phyloP scores from a whole-genome alignment of 2,329 filamentous ascomycete species.

The Malbranchea cinnamomea region DNA sequence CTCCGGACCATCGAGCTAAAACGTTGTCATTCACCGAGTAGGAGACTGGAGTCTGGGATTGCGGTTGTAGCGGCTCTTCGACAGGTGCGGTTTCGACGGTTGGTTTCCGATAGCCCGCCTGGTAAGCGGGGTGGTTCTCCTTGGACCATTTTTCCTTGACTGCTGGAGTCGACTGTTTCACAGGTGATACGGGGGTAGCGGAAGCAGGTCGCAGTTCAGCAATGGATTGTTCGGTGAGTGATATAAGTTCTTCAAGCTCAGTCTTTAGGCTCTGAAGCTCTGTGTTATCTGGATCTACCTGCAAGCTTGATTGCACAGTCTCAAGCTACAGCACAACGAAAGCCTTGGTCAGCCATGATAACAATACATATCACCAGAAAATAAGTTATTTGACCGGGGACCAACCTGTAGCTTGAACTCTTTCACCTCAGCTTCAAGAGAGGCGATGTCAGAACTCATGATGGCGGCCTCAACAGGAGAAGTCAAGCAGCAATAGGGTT shows the following conservation, averaged over 20 bases:
- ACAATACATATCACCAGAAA: not conserved
- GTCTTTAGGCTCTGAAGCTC: conserved; percentile 63
- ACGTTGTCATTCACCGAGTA: conserved; percentile 85
- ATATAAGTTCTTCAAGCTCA: conserved; percentile 71
- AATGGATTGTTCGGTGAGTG: conserved; percentile 63
- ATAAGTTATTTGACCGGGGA: too few species aligned
- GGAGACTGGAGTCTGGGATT: too few species aligned
- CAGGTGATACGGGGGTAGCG: conserved; percentile 27
- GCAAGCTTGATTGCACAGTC: conserved; percentile 58
- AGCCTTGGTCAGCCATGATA: conserved; percentile 1
- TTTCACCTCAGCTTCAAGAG: conserved; percentile 37
- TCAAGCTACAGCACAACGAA: conserved; percentile 44
- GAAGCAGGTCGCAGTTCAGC: conserved; percentile 57
- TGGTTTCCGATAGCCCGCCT: conserved; percentile 43
- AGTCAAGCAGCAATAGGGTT: not conserved
- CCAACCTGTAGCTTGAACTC: conserved; percentile 44
- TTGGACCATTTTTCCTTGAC: conserved; percentile 60
- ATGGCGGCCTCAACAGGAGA: conserved; percentile 5
- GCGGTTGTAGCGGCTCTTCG: conserved; percentile 39
- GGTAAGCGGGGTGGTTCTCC: conserved; percentile 64
- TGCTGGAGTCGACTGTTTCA: conserved; percentile 35
- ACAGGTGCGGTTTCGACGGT: conserved; percentile 19
- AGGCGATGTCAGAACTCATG: conserved; percentile 29
- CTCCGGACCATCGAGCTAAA: conserved; percentile 83
- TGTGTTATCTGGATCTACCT: conserved; percentile 63